Conservation (phyloP, 1,139 yeast genomes). For the Hemisphaericaspora lyxosophila region DNA sequence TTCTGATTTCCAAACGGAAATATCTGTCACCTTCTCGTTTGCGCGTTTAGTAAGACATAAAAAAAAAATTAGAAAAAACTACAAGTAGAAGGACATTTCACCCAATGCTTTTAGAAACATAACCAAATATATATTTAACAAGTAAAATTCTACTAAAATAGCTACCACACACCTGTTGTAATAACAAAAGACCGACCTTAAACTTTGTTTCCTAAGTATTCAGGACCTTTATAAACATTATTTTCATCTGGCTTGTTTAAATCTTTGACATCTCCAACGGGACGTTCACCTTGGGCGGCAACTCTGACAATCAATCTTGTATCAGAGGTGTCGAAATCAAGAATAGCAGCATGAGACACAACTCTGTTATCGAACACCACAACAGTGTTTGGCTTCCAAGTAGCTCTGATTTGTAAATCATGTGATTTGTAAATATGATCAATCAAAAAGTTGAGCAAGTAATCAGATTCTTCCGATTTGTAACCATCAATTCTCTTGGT, state of each 20-base stretch:
- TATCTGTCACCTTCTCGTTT: no score
- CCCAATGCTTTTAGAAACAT: no score
- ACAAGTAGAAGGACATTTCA: no score
- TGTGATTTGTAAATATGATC: slow-evolving; percentile 46
- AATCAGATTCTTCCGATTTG: slow-evolving; percentile 62
- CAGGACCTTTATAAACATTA: slow-evolving; percentile 15
- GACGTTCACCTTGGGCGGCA: slow-evolving; percentile 62
- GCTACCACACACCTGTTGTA: no score
- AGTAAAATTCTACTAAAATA: no score
- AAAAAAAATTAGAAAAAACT: no score
- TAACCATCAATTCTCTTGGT: slow-evolving; percentile 62
- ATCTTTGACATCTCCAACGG: slow-evolving; percentile 33
- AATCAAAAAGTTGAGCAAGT: slow-evolving; percentile 52
- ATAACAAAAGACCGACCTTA: slow-evolving; percentile 3
- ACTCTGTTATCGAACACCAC: slow-evolving; percentile 75
- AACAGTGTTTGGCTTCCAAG: slow-evolving; percentile 51
- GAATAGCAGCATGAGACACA: slow-evolving; percentile 60
- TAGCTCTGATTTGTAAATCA: slow-evolving; percentile 42
- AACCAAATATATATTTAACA: no score
- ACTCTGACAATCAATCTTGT: slow-evolving; percentile 68
- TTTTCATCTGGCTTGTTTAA: slow-evolving; percentile 24
- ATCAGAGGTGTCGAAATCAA: slow-evolving; percentile 56
- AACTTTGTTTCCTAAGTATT: slow-evolving; percentile 13
- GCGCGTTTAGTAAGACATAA: no score
- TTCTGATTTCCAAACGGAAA: no score